Evolutionary conservation across 768 basidiomycete genomes (phyloP).

Genomic region (Clitopilus passeckerianus): DNA sequence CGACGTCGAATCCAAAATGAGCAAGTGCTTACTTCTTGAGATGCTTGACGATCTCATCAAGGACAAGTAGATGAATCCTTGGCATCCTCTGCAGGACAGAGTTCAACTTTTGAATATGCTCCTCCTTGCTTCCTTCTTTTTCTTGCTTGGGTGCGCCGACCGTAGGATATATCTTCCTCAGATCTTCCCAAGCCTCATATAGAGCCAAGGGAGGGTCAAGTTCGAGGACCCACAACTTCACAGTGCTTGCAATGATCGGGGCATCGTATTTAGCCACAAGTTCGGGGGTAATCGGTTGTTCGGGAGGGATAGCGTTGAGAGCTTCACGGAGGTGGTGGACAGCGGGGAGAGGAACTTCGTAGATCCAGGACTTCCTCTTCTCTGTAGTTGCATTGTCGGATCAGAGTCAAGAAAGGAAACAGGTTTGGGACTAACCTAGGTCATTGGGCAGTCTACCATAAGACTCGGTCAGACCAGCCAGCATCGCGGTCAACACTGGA

Average conservation of each 20-base stretch:
- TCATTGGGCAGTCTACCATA: conserved; percentile 62
- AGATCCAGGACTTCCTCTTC: conserved; percentile 90
- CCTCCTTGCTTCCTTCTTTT: conserved; percentile 46
- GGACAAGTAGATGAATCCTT: conserved; percentile 72
- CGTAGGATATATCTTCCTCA: conserved; percentile 80
- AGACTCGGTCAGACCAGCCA: conserved; percentile 57
- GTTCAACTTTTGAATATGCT: conserved; percentile 59
- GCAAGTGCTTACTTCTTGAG: conserved; percentile 51
- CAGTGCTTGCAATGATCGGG: conserved; percentile 76
- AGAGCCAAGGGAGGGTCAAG: conserved; percentile 80
- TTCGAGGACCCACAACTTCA: conserved; percentile 92
- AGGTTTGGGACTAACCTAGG: conserved; percentile 39
- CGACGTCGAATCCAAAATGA: not conserved
- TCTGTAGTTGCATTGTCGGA: conserved; percentile 34
- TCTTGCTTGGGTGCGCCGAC: conserved; percentile 55
- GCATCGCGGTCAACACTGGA: conserved; percentile 63
- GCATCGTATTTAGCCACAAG: conserved; percentile 67
- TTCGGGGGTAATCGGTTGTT: conserved; percentile 47
- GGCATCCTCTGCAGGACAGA: conserved; percentile 66
- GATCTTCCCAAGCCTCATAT: conserved; percentile 91
- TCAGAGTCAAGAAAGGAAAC: not conserved
- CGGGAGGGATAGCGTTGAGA: conserved; percentile 67
- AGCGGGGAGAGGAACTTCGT: conserved; percentile 81
- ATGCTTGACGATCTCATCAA: conserved; percentile 77
- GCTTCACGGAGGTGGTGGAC: conserved; percentile 84